Conservation (phyloP, 306 rosid genomes). For the Sophora flavescens region DNA sequence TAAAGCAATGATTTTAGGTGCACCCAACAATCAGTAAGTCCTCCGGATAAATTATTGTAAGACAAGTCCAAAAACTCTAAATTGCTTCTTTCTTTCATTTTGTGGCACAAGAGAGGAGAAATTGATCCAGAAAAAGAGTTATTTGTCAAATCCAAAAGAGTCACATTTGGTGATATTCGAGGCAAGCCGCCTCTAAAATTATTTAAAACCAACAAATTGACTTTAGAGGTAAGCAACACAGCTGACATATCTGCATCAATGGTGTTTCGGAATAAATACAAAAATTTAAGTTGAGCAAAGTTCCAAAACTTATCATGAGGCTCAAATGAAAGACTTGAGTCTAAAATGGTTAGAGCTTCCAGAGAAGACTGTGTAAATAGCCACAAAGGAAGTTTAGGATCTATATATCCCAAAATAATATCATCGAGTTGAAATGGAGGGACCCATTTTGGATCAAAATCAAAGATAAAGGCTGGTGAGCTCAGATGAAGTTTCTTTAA, state of each 20-base stretch:
- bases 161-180: slow-evolving; percentile 40
- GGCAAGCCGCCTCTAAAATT: slow-evolving; percentile 43
- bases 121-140: slow-evolving; percentile 47
- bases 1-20: background rate
- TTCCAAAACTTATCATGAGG: slow-evolving; percentile 45
- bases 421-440: slow-evolving; percentile 38
- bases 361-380: slow-evolving; percentile 31
- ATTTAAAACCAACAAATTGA: background rate
- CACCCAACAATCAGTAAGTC: slow-evolving; percentile 40
- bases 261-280: background rate
- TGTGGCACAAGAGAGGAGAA: slow-evolving; percentile 31
- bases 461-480: slow-evolving; percentile 14
- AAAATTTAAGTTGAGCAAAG: slow-evolving; percentile 2
- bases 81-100: background rate
- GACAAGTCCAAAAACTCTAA: slow-evolving; percentile 32
- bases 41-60: slow-evolving; percentile 37
- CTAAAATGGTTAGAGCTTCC: accelerated
- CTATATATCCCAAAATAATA: background rate
- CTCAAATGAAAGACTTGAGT: slow-evolving; percentile 32
- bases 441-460: slow-evolving; percentile 44
- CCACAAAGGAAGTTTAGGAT: slow-evolving; percentile 46
- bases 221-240: background rate
- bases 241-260: slow-evolving; percentile 35
- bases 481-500: background rate
- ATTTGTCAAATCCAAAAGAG: background rate